Base-by-base conservation (phyloP, 2,329 filamentous ascomycete genomes). In the Diaporthe vaccinii region DNA sequence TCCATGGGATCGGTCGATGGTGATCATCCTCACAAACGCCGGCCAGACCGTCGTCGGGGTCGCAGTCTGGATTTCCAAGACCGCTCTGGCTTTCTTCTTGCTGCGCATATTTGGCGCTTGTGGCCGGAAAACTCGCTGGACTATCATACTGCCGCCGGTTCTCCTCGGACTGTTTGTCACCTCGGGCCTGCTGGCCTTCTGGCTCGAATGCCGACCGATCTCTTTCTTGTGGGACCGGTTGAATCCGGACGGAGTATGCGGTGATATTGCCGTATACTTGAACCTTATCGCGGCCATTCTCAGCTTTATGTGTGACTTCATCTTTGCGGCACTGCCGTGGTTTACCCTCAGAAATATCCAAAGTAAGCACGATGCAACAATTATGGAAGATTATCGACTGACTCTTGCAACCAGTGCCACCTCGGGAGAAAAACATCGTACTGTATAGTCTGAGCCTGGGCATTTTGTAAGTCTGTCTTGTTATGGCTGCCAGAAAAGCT, bases 271-370 rank as follows among this genome's bases (percentile, higher is more conserved):
- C 36, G 46, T 73, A 6, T 73, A 73, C 22, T 20, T 73, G 22
- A 67, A 36, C 20, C 58, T 73, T 20, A 67, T 67, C 22, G 71
- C 71, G 5, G 59, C 58, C 4, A 53, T 65, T 4, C 46, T 73
- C 15, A 73, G 71, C 58, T 73, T 73, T 49, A 12, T 67, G n/a
- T 73, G 71, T 12, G 71, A 73, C 34, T 73, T 73, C 31, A 39
- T 73, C 12, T 73, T 53, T 20, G 71, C 58, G 58, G 71, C 71
- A 0, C 58, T 73, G 17, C 71, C 71, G 8, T 73, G 71, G 71
- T 73, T 41, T 1, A 44, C 39, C 17, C 51, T 73, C 17, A 73
- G 39, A 25, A 65, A 67, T 0, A 73, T 53, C 4, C 58, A 67
- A n/a, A 73, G 71, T 73, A 67, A 34, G 71, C 10, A 55, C 15